These are phyloP conservation scores for Baudoinia panamericana DNA, from an alignment of 495 filamentous ascomycete species.

Conservation along the genomic window DNA sequence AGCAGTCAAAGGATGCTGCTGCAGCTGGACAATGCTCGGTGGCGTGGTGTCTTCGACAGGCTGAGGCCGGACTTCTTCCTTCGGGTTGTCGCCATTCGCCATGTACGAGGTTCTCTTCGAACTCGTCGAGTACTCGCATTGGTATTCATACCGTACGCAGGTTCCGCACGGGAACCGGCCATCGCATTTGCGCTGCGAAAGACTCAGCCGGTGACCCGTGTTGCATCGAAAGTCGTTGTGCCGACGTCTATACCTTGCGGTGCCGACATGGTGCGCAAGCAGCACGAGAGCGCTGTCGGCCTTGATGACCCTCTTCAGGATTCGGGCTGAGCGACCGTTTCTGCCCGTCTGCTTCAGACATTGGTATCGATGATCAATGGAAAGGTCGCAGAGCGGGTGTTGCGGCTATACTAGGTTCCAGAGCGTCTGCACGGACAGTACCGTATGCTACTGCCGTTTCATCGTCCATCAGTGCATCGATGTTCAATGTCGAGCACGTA, in stretches of 20 bases:
- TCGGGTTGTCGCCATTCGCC: conserved; percentile 15
- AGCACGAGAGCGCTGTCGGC: conserved; percentile 24
- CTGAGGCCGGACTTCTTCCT: conserved; percentile 3
- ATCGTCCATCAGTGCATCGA: too few species aligned
- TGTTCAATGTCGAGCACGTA: too few species aligned
- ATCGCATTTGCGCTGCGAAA: conserved; percentile 33
- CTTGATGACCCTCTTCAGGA: background rate
- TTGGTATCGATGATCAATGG: background rate
- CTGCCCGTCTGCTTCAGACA: background rate
- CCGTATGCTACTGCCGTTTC: too few species aligned
- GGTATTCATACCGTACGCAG: conserved; percentile 36
- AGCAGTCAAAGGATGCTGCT: conserved; percentile 13
- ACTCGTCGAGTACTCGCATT: conserved; percentile 33
- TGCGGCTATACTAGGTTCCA: too few species aligned
- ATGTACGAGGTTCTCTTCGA: conserved; percentile 10
- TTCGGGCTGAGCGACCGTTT: conserved; percentile 1
- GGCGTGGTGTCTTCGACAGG: conserved; percentile 1
- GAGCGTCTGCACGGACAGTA: too few species aligned
- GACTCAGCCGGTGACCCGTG: background rate
- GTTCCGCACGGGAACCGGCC: conserved; percentile 34
- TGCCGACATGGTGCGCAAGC: conserved; percentile 39
- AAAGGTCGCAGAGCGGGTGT: too few species aligned
- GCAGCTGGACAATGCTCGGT: conserved; percentile 10
- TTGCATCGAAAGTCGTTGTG: too few species aligned
- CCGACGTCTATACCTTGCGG: too few species aligned